phyloP scores from a whole-genome alignment of 169 alveolate species.

The Eimeria zaria region DNA sequence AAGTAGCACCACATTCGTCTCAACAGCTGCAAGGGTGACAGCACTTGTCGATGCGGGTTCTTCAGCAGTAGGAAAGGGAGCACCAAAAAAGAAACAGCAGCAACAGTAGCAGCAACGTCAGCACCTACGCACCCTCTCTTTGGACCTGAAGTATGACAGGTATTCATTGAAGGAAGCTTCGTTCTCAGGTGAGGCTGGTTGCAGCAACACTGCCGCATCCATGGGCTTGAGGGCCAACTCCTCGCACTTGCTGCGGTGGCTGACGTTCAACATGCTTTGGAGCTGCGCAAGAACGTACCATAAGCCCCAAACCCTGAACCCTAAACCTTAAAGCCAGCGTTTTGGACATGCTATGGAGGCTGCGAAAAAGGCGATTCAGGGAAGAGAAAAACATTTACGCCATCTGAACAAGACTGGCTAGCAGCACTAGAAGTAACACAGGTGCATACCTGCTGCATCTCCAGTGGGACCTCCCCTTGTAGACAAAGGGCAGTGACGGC shows the following conservation, averaged over 20 bases:
- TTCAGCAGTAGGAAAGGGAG: background rate
- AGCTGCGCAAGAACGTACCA: conserved; percentile 30
- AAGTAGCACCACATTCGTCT: background rate
- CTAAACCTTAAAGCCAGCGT: background rate
- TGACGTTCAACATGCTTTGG: conserved; percentile 66
- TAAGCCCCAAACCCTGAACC: background rate
- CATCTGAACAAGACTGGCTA: background rate
- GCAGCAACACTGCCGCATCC: conserved; percentile 71
- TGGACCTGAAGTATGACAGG: conserved; percentile 56
- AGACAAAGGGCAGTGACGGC: conserved; percentile 36
- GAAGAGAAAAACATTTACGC: background rate
- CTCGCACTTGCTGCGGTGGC: conserved; percentile 81
- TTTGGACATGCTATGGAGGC: background rate
- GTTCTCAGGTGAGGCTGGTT: conserved; percentile 74
- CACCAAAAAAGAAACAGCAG: background rate
- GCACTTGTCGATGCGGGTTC: background rate
- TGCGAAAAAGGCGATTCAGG: background rate
- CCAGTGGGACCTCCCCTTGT: conserved; percentile 60
- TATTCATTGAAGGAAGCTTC: conserved; percentile 68
- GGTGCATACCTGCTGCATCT: conserved; percentile 25
- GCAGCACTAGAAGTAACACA: background rate
- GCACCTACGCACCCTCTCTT: conserved; percentile 39
- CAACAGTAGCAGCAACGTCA: background rate
- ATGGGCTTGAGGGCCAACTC: conserved; percentile 72
- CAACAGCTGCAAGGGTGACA: background rate